Conservation (phyloP, 208 protist genomes). For the Hexamita inflata region DNA sequence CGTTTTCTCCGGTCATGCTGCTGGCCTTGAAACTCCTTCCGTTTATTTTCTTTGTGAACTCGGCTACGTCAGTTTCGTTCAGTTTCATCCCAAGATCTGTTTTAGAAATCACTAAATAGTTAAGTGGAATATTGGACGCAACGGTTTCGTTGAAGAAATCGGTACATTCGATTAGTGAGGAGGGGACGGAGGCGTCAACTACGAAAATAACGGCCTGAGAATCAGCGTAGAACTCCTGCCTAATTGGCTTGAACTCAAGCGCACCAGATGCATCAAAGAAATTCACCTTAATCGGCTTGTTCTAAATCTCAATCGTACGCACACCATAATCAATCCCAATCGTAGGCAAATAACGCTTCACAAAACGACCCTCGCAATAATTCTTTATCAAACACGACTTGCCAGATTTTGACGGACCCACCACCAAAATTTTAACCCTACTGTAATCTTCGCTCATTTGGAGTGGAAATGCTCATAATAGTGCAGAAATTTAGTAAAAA, state of each 20-base stretch:
- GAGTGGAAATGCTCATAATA: too few species aligned
- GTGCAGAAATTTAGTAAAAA: too few species aligned
- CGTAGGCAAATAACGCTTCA: slow-evolving; percentile 78
- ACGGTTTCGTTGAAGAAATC: too few species aligned
- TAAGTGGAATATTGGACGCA: too few species aligned
- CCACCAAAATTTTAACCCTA: slow-evolving; percentile 62
- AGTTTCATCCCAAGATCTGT: too few species aligned
- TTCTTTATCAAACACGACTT: slow-evolving; percentile 82
- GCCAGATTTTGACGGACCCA: slow-evolving; percentile 64
- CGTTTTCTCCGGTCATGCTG: neutral
- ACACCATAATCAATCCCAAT: slow-evolving; percentile 88
- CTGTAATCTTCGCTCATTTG: too few species aligned
- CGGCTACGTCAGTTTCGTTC: too few species aligned
- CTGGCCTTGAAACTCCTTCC: neutral
- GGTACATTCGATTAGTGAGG: too few species aligned
- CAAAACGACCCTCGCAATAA: slow-evolving; percentile 74
- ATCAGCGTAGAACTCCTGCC: slow-evolving; percentile 83
- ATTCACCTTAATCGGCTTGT: slow-evolving; percentile 60
- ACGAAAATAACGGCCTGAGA: slow-evolving; percentile 59
- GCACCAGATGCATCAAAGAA: slow-evolving; percentile 79
- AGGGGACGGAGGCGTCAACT: neutral
- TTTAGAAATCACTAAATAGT: too few species aligned
- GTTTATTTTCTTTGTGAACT: too few species aligned
- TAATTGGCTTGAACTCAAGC: slow-evolving; percentile 61
- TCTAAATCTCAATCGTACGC: slow-evolving; percentile 53